Conservation (phyloP, 768 basidiomycete species). For the Boletales sp. region DNA sequence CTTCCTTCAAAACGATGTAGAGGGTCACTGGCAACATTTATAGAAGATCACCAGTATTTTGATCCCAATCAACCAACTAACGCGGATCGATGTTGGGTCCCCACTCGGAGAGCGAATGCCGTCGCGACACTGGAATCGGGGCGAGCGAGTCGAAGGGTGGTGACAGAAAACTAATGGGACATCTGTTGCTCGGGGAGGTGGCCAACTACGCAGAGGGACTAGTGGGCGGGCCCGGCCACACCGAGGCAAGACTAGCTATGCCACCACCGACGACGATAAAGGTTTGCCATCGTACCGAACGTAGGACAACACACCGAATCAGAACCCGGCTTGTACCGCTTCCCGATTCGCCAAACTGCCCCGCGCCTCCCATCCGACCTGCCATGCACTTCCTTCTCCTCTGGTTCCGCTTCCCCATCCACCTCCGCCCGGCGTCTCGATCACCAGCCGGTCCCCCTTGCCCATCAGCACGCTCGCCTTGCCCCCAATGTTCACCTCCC, state of each 20-base stretch:
- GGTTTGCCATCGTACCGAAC: neutral
- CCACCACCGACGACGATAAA: constrained; percentile 26
- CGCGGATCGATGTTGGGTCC: no score
- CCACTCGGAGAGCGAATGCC: no score
- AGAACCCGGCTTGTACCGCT: no score
- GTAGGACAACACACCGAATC: no score
- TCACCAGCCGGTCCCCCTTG: constrained; percentile 74
- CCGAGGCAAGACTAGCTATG: constrained; percentile 53
- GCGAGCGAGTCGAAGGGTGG: neutral
- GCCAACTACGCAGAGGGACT: constrained; percentile 48
- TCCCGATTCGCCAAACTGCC: no score
- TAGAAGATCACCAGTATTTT: no score
- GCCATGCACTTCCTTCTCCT: no score
- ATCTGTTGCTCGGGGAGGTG: constrained; percentile 51
- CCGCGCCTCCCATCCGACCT: no score
- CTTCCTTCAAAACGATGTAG: no score
- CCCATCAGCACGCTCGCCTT: constrained; percentile 88
- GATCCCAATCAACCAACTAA: no score
- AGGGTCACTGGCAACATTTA: no score
- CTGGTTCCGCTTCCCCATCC: constrained; percentile 59
- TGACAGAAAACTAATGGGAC: no score
- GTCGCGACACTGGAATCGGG: constrained; percentile 25
- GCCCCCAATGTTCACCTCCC: constrained; percentile 84
- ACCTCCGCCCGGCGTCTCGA: constrained; percentile 90
- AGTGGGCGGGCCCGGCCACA: constrained; percentile 22